Conservation (phyloP, 805 yeast species). For the Sporopachydermia quercuum region DNA sequence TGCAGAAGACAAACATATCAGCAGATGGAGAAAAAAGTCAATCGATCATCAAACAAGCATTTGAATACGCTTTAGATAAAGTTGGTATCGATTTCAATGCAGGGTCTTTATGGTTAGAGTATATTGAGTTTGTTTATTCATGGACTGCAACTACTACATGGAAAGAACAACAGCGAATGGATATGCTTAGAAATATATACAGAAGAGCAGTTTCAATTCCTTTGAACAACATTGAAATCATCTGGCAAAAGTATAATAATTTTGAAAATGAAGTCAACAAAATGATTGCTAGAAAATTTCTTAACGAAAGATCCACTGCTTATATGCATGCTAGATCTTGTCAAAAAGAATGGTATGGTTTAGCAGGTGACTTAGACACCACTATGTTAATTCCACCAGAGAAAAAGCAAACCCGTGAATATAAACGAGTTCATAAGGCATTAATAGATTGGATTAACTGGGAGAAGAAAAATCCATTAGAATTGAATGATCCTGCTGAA, state of each 20-base stretch:
- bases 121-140: conserved; percentile 57
- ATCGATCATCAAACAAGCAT: conserved; percentile 61
- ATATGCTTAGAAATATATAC: conserved; percentile 58
- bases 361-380: conserved; percentile 37
- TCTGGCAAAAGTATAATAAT: conserved; percentile 69
- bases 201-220: conserved; percentile 66
- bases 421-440: conserved; percentile 14
- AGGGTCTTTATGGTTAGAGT: conserved; percentile 67
- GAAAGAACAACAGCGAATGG: conserved; percentile 76
- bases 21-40: conserved; percentile 74
- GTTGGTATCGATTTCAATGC: conserved; percentile 70
- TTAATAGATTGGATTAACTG: conserved; percentile 73
- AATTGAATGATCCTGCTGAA: conserved; percentile 31
- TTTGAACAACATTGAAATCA: conserved; percentile 50
- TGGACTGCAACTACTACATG: conserved; percentile 51
- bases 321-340: conserved; percentile 80
- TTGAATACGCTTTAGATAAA: conserved; percentile 61
- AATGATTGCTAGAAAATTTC: conserved; percentile 68
- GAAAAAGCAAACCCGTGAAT: conserved; percentile 12
- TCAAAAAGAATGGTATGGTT: conserved; percentile 50
- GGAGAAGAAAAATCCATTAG: conserved; percentile 61
- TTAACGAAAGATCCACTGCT: conserved; percentile 66
- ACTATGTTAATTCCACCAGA: conserved; percentile 16
- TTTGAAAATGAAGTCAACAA: conserved; percentile 73
- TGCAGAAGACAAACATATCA: conserved; percentile 49